These are phyloP conservation scores for Cucumis variabilis DNA, from an alignment of 331 rosid genomes.

Conservation along the genomic window DNA sequence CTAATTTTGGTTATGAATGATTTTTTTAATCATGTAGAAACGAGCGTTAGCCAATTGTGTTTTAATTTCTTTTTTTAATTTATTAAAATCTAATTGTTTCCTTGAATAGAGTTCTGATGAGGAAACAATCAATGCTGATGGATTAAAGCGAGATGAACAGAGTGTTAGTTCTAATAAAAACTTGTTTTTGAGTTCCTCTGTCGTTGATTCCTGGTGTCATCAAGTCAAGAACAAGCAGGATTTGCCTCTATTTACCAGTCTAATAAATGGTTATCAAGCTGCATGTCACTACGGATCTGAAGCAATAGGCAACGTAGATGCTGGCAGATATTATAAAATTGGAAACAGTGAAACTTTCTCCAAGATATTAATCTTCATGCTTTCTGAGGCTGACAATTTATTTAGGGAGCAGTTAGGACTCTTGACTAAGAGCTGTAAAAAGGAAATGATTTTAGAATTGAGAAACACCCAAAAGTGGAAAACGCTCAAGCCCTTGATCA, in stretches of 20 bases:
- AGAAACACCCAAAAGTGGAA: slow-evolving; percentile 72
- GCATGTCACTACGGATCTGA: slow-evolving; percentile 73
- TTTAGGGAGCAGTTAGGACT: slow-evolving; percentile 73
- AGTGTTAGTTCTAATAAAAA: slow-evolving; percentile 34
- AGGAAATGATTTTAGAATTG: slow-evolving; percentile 66
- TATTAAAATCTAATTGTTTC: slow-evolving; percentile 14
- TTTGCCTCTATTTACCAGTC: slow-evolving; percentile 67
- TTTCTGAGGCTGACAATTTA: slow-evolving; percentile 68
- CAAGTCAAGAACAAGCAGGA: slow-evolving; percentile 60
- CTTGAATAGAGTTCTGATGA: slow-evolving; percentile 64
- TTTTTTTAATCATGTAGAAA: neutral
- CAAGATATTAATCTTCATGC: slow-evolving; percentile 67
- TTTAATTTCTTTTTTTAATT: neutral
- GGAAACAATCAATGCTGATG: slow-evolving; percentile 52
- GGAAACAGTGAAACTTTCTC: slow-evolving; percentile 62
- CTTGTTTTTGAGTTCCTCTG: slow-evolving; percentile 56
- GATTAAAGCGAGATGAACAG: slow-evolving; percentile 38
- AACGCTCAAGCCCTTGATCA: slow-evolving; percentile 61
- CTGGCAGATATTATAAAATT: slow-evolving; percentile 46
- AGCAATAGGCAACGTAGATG: slow-evolving; percentile 39
- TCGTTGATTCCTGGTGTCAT: slow-evolving; percentile 62
- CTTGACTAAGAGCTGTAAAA: slow-evolving; percentile 55
- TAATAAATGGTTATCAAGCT: slow-evolving; percentile 76
- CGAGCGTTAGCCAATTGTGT: neutral
- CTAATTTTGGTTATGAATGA: neutral